Percentiles rank a stretch among this genome's conserved stretches.
Conservation (phyloP, 2,329 filamentous ascomycete genomes). For the Arthrinium phaeospermum region DNA sequence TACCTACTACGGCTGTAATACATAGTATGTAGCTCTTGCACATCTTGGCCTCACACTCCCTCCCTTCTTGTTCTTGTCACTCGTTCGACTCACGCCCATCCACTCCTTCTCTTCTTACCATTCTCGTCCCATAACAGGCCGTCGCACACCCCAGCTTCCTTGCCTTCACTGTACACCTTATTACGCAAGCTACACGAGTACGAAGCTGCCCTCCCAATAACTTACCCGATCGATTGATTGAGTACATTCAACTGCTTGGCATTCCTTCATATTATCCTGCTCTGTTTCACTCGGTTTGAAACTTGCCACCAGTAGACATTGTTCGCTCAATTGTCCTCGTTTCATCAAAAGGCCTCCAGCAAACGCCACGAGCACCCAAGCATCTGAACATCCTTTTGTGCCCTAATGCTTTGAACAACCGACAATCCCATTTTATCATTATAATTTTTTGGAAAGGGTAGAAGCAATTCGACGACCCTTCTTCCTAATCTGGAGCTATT, state of each 20-base stretch:
- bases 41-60: constrained; percentile 16
- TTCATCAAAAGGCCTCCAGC: neutral
- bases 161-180: neutral
- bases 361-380: constrained; percentile 1
- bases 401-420: constrained; percentile 16
- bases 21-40: constrained; percentile 13
- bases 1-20: neutral
- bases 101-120: constrained; percentile 8
- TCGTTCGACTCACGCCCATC: neutral
- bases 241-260: neutral
- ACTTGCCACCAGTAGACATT: neutral
- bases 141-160: neutral
- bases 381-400: constrained; percentile 2
- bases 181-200: constrained; percentile 13
- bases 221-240: neutral
- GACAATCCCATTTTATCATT: constrained; percentile 12
- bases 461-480: neutral
- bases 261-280: neutral
- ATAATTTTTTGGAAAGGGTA: neutral
- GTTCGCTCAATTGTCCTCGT: neutral
- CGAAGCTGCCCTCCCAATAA: neutral
- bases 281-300: neutral
- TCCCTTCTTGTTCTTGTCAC: constrained; percentile 12
- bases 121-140: constrained; percentile 15
- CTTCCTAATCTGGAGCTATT: neutral